Conservation (phyloP, 192 early-diverging fungal species). For the Glomus cerebriforme region DNA sequence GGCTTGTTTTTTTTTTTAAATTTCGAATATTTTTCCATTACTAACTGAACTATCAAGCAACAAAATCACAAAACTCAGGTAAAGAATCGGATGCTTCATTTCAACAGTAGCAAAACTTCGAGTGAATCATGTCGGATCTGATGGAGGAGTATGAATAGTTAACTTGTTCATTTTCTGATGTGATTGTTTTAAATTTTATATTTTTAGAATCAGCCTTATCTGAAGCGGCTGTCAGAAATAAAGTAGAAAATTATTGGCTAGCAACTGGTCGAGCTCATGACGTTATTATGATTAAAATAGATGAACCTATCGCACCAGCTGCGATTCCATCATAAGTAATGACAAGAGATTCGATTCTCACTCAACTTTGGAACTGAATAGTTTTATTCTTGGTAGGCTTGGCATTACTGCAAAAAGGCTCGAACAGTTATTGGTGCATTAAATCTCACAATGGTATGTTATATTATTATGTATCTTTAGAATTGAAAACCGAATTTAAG, state of each 20-base stretch:
- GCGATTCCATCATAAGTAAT: no score
- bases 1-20: slow-evolving; percentile 9
- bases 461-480: slow-evolving; percentile 2
- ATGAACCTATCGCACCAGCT: neutral
- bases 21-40: slow-evolving; percentile 16
- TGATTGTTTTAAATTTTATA: slow-evolving; percentile 26
- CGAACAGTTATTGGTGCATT: slow-evolving; percentile 23
- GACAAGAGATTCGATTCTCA: no score
- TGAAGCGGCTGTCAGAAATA: neutral
- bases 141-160: slow-evolving; percentile 21
- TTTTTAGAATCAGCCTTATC: slow-evolving; percentile 23
- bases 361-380: no score
- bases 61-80: neutral
- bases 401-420: slow-evolving; percentile 20
- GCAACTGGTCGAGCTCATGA: neutral
- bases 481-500: slow-evolving; percentile 9
- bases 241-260: neutral
- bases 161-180: slow-evolving; percentile 13
- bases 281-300: slow-evolving; percentile 9
- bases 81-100: neutral
- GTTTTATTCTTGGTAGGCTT: slow-evolving; percentile 28
- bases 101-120: neutral
- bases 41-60: slow-evolving; percentile 13
- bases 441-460: slow-evolving; percentile 12
- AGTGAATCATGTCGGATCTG: slow-evolving; percentile 2